These are phyloP conservation scores for Echium plantagineum DNA, from an alignment of 257 asterid species.

Conservation along the genomic window DNA sequence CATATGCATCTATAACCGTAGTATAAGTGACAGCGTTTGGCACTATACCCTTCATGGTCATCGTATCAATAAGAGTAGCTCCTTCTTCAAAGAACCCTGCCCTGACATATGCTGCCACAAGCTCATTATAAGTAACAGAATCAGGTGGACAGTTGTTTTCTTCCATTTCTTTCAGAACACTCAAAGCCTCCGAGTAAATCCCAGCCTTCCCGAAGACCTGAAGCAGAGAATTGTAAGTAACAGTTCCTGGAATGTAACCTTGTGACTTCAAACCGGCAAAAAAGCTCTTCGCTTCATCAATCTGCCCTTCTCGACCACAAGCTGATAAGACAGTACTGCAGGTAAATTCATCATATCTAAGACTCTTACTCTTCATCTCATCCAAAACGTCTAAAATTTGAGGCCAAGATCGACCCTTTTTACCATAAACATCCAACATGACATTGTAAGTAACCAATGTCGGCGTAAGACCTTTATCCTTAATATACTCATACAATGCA, in stretches of 20 bases:
- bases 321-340: slow-evolving; percentile 94
- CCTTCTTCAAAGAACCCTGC: slow-evolving; percentile 91
- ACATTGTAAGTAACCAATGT: slow-evolving; percentile 84
- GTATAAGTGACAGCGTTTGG: slow-evolving; percentile 90
- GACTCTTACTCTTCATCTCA: slow-evolving; percentile 64
- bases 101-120: slow-evolving; percentile 79
- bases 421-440: slow-evolving; percentile 88
- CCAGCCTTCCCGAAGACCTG: slow-evolving; percentile 90
- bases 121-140: slow-evolving; percentile 85
- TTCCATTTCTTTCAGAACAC: slow-evolving; percentile 84
- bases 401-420: slow-evolving; percentile 74
- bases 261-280: slow-evolving; percentile 52
- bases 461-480: slow-evolving; percentile 43
- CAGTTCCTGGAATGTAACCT: slow-evolving; percentile 72
- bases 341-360: slow-evolving; percentile 80
- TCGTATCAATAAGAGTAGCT: slow-evolving; percentile 60
- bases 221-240: slow-evolving; percentile 72
- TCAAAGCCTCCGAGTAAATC: slow-evolving; percentile 63
- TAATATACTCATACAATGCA: slow-evolving; percentile 53
- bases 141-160: slow-evolving; percentile 72
- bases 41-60: slow-evolving; percentile 64
- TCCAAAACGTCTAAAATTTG: slow-evolving; percentile 56
- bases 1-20: slow-evolving; percentile 89
- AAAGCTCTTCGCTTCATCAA: slow-evolving; percentile 78
- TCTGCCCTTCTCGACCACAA: slow-evolving; percentile 82